Percentiles rank a stretch among this genome's conserved stretches.
These are phyloP conservation scores for Blastosporella zonata DNA, from an alignment of 1,284 basidiomycete species.

Conservation along the genomic window DNA sequence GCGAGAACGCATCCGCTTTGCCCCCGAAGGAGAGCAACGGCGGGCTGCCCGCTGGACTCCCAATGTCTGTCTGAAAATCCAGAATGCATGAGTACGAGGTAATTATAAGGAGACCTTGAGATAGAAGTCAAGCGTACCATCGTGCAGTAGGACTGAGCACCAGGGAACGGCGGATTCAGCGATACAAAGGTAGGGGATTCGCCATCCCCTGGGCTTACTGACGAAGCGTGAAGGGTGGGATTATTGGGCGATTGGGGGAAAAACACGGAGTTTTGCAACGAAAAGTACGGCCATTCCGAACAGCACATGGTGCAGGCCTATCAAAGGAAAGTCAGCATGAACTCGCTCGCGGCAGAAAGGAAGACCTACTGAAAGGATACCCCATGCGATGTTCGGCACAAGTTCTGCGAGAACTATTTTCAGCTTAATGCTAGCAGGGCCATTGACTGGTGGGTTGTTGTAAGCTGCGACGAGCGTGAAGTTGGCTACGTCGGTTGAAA, in stretches of 20 bases:
- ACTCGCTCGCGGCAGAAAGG: background rate
- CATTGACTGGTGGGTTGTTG: slow-evolving; percentile 28
- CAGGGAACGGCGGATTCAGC: slow-evolving; percentile 38
- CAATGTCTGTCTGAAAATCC: slow-evolving; percentile 20
- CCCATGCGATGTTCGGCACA: slow-evolving; percentile 36
- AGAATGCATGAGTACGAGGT: background rate
- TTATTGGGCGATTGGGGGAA: slow-evolving; percentile 35
- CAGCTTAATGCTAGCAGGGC: slow-evolving; percentile 27
- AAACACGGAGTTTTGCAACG: slow-evolving; percentile 35
- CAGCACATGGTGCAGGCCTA: slow-evolving; percentile 27
- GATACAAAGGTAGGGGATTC: slow-evolving; percentile 40
- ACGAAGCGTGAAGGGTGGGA: slow-evolving; percentile 35
- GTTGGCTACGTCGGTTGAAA: slow-evolving; percentile 27
- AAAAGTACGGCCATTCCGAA: slow-evolving; percentile 37
- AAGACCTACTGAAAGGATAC: slow-evolving; percentile 34
- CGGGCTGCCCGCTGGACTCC: slow-evolving; percentile 25
- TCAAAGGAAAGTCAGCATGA: background rate
- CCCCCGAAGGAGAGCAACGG: slow-evolving; percentile 34
- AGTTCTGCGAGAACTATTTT: slow-evolving; percentile 36
- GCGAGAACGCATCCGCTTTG: slow-evolving; percentile 35
- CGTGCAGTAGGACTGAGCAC: slow-evolving; percentile 36
- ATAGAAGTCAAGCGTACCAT: slow-evolving; percentile 26
- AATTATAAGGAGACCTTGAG: background rate
- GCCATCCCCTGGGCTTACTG: slow-evolving; percentile 33
- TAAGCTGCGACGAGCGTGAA: slow-evolving; percentile 35